A percentile compares a stretch with the other conserved stretches of the same genome.
Evolutionary conservation across 2,329 filamentous ascomycete species (phyloP).

Genomic region (Fusarium sp.): DNA sequence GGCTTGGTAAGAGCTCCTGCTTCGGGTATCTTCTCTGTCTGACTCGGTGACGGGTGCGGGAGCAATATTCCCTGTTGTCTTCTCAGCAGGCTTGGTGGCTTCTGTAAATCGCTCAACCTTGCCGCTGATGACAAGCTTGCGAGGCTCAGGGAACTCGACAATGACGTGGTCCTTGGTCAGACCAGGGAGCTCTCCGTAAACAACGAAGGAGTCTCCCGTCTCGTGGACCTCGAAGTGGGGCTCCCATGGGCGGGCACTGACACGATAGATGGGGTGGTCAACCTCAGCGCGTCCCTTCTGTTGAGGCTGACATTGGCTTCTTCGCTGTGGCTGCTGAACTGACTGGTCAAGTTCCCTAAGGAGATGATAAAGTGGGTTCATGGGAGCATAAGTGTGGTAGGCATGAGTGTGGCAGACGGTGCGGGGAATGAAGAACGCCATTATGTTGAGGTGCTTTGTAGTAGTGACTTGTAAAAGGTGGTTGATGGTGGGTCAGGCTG

Average conservation of each 20-base stretch:
- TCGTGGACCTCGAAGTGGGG: conserved; percentile 18
- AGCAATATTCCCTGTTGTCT: neutral
- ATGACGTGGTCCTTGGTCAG: conserved; percentile 76
- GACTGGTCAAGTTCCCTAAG: conserved; percentile 28
- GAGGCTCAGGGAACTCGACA: conserved; percentile 79
- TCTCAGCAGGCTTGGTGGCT: conserved; percentile 28
- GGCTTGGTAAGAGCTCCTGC: conserved; percentile 29
- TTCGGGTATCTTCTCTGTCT: conserved; percentile 25
- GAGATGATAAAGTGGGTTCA: conserved; percentile 26
- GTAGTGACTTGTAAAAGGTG: neutral
- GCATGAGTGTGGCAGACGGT: conserved; percentile 15
- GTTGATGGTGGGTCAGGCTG: neutral
- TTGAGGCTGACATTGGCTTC: conserved; percentile 24
- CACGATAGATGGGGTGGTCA: neutral
- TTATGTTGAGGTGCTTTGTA: conserved; percentile 5
- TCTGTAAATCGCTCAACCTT: conserved; percentile 69
- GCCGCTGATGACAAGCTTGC: conserved; percentile 76
- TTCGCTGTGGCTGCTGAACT: conserved; percentile 23
- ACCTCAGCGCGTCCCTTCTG: conserved; percentile 43
- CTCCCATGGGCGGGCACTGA: conserved; percentile 12
- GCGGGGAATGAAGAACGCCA: conserved; percentile 31
- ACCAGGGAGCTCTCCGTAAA: conserved; percentile 81
- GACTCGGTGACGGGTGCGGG: neutral
- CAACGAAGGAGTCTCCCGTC: conserved; percentile 71
- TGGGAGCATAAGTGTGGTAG: neutral